Evolutionary conservation across 352 stramenopile species (phyloP), one percentile per base, ranked within the genome.

Genomic region (Phytophthora cactorum): DNA sequence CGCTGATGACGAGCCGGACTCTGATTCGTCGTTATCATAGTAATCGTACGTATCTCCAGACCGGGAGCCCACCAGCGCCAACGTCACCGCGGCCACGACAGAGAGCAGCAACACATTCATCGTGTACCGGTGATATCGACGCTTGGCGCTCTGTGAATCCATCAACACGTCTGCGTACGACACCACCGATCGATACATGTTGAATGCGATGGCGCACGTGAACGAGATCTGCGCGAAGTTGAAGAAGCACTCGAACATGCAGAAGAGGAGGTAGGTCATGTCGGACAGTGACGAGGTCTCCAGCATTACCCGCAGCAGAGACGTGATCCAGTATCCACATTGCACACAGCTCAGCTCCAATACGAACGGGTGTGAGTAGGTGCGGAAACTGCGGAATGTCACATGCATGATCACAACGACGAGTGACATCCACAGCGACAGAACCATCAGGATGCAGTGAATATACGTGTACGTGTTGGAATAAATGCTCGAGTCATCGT

Each of bases 191-290:
- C 84, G 84, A 63, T 92, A 92, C 82, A 92, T 89, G 55, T 92
- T 89, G 70, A 90, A 92, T 7, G 81, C 84, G 61, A 90, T 89
- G 47, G 84, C 80, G 34, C 84, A 92, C 63, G 84, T 87, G 68
- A 92, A 92, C 29, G 84, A 90, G 50, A 92, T 92, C 67, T 90
- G 81, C 41, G 79, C 84, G 50, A 90, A 90, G 58, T 89, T 90
- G 70, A 92, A 92, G 46, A 90, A 88, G 49, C 81, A 88, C 71
- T 92, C 84, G 55, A 81, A 77, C 54, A 90, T 84, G 49, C 84
- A 90, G 57, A 92, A 89, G 36, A 81, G 68, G 15, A 90, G 69
- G 56, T 85, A 86, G 25, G 80, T 65, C 59, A 82, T 68, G 59
- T 88, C 66, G 22, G 66, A 75, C 52, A 90, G 70, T 3, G 68